phyloP scores from a whole-genome alignment of 345 rosid genomes.

The Salix udensis region DNA sequence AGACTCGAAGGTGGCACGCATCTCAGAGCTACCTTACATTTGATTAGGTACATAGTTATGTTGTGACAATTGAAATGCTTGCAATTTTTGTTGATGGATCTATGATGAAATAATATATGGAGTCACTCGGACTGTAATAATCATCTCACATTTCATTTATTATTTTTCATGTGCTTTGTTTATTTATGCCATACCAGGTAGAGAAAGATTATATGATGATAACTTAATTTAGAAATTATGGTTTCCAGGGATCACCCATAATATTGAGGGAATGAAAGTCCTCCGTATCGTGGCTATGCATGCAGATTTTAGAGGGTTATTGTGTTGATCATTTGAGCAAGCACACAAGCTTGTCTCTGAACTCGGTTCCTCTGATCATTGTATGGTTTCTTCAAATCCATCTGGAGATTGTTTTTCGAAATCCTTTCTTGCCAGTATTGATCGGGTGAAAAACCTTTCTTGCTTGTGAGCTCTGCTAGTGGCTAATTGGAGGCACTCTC shows the following conservation, averaged over 20 bases:
- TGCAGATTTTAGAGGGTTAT: neutral
- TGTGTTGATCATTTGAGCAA: too few species aligned
- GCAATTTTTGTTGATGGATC: conserved; percentile 38
- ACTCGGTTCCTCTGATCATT: neutral
- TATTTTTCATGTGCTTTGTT: neutral
- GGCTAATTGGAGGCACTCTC: neutral
- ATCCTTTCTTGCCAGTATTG: neutral
- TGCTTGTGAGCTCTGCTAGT: neutral
- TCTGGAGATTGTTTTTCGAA: neutral
- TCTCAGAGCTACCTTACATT: conserved; percentile 33
- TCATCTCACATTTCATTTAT: neutral
- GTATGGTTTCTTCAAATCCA: neutral
- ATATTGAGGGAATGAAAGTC: too few species aligned
- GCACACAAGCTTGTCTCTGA: neutral
- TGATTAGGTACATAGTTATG: conserved; percentile 41
- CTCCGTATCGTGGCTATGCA: neutral
- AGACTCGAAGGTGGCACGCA: conserved; percentile 28
- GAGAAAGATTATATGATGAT: neutral
- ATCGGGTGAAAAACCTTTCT: neutral
- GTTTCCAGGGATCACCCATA: neutral
- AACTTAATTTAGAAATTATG: neutral
- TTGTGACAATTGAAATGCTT: conserved; percentile 37
- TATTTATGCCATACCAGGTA: neutral
- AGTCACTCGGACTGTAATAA: conserved; percentile 20
- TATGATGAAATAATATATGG: conserved; percentile 31